Evolutionary conservation across 2,329 filamentous ascomycete species (phyloP).

Genomic region (Penicillium psychrosexuale): DNA sequence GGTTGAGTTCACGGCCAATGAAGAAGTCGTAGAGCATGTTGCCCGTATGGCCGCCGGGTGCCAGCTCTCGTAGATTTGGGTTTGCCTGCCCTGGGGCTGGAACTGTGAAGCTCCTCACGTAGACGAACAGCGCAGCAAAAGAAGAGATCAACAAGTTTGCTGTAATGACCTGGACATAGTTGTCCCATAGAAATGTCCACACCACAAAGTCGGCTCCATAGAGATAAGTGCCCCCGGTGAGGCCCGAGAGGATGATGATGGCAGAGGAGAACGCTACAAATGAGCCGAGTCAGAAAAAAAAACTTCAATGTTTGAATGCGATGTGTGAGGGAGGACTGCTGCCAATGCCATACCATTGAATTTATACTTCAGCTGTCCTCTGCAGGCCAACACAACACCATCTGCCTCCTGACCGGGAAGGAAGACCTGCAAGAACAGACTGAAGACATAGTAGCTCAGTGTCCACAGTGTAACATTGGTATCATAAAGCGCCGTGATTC

Average conservation of each 20-base stretch:
- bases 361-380: conserved; percentile 75
- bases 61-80: conserved; percentile 69
- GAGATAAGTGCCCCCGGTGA: conserved; percentile 69
- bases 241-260: conserved; percentile 66
- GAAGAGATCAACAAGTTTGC: conserved; percentile 77
- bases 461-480: conserved; percentile 67
- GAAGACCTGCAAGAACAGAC: conserved; percentile 68
- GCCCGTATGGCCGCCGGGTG: conserved; percentile 74
- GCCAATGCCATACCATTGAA: conserved; percentile 61
- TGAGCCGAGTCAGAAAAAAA: conserved; percentile 3
- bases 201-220: conserved; percentile 79
- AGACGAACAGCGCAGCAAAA: conserved; percentile 71
- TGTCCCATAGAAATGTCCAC: conserved; percentile 91
- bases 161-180: conserved; percentile 82
- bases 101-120: conserved; percentile 77
- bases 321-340: background rate
- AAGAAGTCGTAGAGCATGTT: conserved; percentile 95
- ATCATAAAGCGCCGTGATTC: conserved; percentile 67
- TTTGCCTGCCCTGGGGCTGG: conserved; percentile 62
- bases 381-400: conserved; percentile 66
- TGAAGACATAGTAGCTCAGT: conserved; percentile 74
- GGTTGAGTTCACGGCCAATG: conserved; percentile 93
- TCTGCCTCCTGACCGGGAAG: conserved; percentile 71
- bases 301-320: background rate
- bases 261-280: conserved; percentile 69